A percentile compares a stretch with the other conserved stretches of the same genome.
phyloP scores from a whole-genome alignment of 2,329 filamentous ascomycete genomes.

The Cladobotryum protrusum region DNA sequence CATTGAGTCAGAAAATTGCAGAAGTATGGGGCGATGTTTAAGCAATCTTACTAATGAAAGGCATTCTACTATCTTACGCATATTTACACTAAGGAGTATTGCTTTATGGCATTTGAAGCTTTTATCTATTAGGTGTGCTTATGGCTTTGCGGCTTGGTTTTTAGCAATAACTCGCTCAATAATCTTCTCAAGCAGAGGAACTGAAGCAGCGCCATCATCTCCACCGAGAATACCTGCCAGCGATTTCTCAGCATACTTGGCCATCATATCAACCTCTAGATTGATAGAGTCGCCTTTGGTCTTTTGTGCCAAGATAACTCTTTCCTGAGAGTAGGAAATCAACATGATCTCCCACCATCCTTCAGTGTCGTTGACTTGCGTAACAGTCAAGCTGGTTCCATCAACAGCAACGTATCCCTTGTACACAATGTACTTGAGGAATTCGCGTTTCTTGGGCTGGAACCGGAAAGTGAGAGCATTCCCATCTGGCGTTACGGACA shows the following conservation, averaged over 20 bases:
- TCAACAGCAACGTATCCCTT: constrained; percentile 96
- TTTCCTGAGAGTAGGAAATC: constrained; percentile 92
- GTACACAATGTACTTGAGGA: constrained; percentile 85
- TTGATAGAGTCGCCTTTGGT: constrained; percentile 76
- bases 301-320: constrained; percentile 77
- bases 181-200: constrained; percentile 62
- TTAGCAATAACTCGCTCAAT: constrained; percentile 70
- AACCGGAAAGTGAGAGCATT: constrained; percentile 87
- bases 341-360: constrained; percentile 96
- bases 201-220: constrained; percentile 43
- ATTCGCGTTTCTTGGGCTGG: constrained; percentile 58
- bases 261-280: constrained; percentile 84
- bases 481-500: constrained; percentile 69
- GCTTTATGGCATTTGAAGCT: neutral
- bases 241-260: constrained; percentile 85
- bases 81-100: neutral
- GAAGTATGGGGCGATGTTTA: constrained; percentile 61
- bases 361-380: constrained; percentile 69
- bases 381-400: constrained; percentile 90
- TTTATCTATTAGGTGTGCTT: neutral
- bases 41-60: constrained; percentile 12
- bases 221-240: constrained; percentile 60
- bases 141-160: constrained; percentile 30
- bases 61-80: neutral
- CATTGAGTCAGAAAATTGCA: constrained; percentile 62